Evolutionary conservation across 139 green algal genomes (phyloP).

Genomic region (Chlamydomonas sp.): DNA sequence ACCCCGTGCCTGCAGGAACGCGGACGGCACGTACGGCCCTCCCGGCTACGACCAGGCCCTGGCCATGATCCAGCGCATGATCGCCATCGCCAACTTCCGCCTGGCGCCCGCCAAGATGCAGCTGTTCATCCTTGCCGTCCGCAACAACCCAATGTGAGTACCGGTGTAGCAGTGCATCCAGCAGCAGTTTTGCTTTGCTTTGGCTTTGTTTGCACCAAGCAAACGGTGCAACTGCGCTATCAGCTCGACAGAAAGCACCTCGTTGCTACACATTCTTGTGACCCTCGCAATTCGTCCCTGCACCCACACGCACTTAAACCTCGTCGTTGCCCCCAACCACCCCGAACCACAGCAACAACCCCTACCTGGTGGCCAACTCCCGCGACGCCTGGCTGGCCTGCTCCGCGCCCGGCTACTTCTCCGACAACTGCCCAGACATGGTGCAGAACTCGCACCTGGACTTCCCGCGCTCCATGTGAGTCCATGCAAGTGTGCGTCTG

Average conservation of each 20-base stretch:
- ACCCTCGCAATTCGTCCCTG: background rate
- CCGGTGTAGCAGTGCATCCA: background rate
- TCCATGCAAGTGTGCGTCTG: too few species aligned
- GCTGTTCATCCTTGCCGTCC: background rate
- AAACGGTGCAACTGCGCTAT: too few species aligned
- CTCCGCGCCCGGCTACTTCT: background rate
- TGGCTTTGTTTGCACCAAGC: background rate
- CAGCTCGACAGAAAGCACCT: too few species aligned
- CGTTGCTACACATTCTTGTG: too few species aligned
- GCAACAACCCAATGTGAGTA: background rate
- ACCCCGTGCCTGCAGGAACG: too few species aligned
- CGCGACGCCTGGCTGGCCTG: background rate
- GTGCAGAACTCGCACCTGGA: too few species aligned
- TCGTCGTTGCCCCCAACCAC: background rate
- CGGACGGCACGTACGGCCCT: too few species aligned
- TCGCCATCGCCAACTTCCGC: background rate
- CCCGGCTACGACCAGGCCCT: too few species aligned
- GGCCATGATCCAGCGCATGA: background rate
- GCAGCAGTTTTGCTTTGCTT: background rate
- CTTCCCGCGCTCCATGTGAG: too few species aligned
- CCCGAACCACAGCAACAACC: background rate
- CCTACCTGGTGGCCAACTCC: background rate
- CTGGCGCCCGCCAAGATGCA: background rate
- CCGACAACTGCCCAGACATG: too few species aligned
- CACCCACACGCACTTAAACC: background rate